Evolutionary conservation across 1,284 basidiomycete genomes (phyloP), one percentile per base, ranked within the genome.

Genomic region (Vanrija sp.): DNA sequence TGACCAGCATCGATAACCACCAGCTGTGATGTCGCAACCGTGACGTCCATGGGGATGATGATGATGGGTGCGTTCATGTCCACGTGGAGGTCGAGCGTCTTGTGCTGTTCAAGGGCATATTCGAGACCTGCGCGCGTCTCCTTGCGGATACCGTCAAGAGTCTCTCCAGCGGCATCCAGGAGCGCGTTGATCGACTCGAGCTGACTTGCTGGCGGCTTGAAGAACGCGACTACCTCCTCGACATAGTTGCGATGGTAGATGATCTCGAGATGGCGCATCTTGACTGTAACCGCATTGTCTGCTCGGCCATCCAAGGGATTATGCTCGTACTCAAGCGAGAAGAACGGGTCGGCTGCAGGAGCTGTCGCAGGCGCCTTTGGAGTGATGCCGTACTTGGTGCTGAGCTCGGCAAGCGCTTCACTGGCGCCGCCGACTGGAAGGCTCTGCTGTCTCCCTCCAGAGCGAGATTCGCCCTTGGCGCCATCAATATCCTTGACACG

Each of bases 1-100:
- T 98, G 95, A 66, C 96, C 96, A 8, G 96, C 96, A 72, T 99
- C 96, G 46, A 99, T 82, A 15, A 99, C 84, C 45, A 98, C 81
- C 71, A 97, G 88, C 63, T 85, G 90, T 74, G 91, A 88, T 35
- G 85, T 78, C 55, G 84, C 82, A 15, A 83, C 83, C 4, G 85
- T 88, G 52, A 98, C 83, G 65, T 90, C 85, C 78, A 98, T 95
- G 3, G 96, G 96, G 41, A 98, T 83, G 62, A 99, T 92, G 71
- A 99, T 97, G 69, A 99, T 86, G 4, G 96, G 96, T 3, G 96
- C 93, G 68, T 97, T 91, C 81, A 99, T 84, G 68, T 98, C 95
- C 77, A 99, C 85, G 63, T 90, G 88, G 27, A 99, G 81, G 71
- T 99, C 95, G 45, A 99, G 81, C 0, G 95, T 99, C 60, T 75